Evolutionary conservation across 768 basidiomycete species (phyloP), one percentile per base, ranked within the genome.

Genomic region (Rhodosporidiobolus sp.): DNA sequence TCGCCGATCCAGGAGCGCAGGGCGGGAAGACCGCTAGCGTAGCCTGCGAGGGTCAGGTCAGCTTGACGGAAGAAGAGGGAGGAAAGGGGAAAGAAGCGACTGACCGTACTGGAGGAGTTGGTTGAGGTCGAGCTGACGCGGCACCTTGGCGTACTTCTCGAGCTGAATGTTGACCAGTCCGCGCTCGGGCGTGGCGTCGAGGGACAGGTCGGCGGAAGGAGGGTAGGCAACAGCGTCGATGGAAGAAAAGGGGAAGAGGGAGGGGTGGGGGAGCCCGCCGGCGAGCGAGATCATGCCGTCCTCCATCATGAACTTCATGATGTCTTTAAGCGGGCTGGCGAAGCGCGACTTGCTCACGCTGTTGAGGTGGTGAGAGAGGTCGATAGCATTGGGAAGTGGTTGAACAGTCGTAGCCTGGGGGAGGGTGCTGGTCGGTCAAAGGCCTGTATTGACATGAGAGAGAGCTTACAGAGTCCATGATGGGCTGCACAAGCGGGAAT

Each of bases 331-430:
- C 0, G 89, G 87, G 52, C 86, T 88, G 4, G 81, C 70, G 38
- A 77, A 61, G 55, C 89, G 83, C 38, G 84, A 83, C 65, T 82
- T 83, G 6, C 88, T 80, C 28, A 88, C 49, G 6, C 81, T 78
- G n/a, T 87, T 89, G 38, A 91, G 81, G 79, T 91, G 90, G 78
- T 90, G 88, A 30, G 86, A 87, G 56, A 90, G 82, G 81, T 91
- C 89, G 67, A 89, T 82, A 1, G 88, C 56, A 12, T 58, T 49
- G 19, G 65, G 65, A 20, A 59, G 65, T 14, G 55, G 20, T 6
- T 35, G 16, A 38, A 48, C 52, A 5, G 65, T 50, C 43, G 38
- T 38, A 24, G 35, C 38, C n/a, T n/a, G n/a, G n/a, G n/a, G n/a
- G n/a, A n/a, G 57, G 19, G 7, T 14, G 55, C 0, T 2, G 12